These are phyloP conservation scores for Plantago elongata DNA, from an alignment of 257 asterid genomes.

Conservation along the genomic window DNA sequence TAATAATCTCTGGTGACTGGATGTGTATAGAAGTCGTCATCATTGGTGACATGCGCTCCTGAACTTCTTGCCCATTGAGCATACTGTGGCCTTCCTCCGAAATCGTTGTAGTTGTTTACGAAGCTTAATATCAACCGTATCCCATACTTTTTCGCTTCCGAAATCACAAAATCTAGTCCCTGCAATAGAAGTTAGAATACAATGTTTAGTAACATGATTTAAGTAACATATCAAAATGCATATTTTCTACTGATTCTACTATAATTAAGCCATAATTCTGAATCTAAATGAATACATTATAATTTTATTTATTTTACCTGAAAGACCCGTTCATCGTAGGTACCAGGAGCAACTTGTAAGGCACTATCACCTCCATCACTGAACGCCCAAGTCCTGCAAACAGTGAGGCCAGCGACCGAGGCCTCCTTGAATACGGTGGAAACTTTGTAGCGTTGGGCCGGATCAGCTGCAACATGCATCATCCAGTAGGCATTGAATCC, in stretches of 20 bases:
- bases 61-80: slow-evolving; percentile 56
- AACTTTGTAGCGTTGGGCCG: slow-evolving; percentile 43
- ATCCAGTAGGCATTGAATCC: slow-evolving; percentile 82
- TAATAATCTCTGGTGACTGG: slow-evolving; percentile 45
- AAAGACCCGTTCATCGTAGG: slow-evolving; percentile 60
- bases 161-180: slow-evolving; percentile 69
- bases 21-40: slow-evolving; percentile 76
- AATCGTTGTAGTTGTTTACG: slow-evolving; percentile 59
- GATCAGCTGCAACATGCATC: slow-evolving; percentile 61
- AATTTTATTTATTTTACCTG: not conserved
- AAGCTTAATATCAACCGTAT: slow-evolving; percentile 56
- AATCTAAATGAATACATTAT: not conserved
- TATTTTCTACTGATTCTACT: too few relatives aligned
- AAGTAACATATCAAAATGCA: too few relatives aligned
- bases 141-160: slow-evolving; percentile 57
- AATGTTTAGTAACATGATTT: too few relatives aligned
- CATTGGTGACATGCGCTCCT: slow-evolving; percentile 34
- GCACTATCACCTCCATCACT: slow-evolving; percentile 50
- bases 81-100: slow-evolving; percentile 57
- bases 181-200: not conserved
- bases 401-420: slow-evolving; percentile 51
- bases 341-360: slow-evolving; percentile 61
- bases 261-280: too few relatives aligned
- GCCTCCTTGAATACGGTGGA: slow-evolving; percentile 50
- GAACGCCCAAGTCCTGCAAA: slow-evolving; percentile 79